These are phyloP conservation scores for Penicillium sp. DNA, from an alignment of 2,329 filamentous ascomycete species.

Conservation along the genomic window DNA sequence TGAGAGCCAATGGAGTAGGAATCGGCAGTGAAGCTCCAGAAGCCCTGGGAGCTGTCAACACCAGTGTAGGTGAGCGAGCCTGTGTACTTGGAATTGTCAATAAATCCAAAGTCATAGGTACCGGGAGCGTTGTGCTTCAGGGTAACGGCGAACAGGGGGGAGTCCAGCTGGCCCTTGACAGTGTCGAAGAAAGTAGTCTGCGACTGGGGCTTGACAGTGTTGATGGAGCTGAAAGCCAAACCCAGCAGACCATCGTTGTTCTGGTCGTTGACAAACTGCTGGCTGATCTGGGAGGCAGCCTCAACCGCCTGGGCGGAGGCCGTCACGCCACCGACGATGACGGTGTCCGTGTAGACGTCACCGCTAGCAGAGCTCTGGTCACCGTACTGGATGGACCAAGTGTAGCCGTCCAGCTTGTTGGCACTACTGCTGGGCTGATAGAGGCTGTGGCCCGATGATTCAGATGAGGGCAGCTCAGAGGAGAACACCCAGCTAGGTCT, in stretches of 20 bases:
- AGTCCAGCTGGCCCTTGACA: slow-evolving; percentile 55
- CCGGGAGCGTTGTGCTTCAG: slow-evolving; percentile 59
- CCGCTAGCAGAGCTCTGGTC: slow-evolving; percentile 67
- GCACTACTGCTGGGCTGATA: slow-evolving; percentile 59
- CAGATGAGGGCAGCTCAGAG: slow-evolving; percentile 54
- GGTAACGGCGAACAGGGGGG: slow-evolving; percentile 58
- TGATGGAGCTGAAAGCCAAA: slow-evolving; percentile 62
- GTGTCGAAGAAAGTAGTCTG: slow-evolving; percentile 66
- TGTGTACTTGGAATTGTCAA: slow-evolving; percentile 62
- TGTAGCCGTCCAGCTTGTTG: slow-evolving; percentile 52
- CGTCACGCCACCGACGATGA: slow-evolving; percentile 62
- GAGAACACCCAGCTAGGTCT: slow-evolving; percentile 67
- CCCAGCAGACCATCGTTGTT: slow-evolving; percentile 64
- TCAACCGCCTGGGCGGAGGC: slow-evolving; percentile 67
- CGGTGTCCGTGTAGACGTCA: slow-evolving; percentile 67
- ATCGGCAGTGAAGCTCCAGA: slow-evolving; percentile 64
- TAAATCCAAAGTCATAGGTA: slow-evolving; percentile 62
- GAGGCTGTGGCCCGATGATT: slow-evolving; percentile 59
- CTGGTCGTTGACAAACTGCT: slow-evolving; percentile 54
- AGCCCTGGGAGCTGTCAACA: slow-evolving; percentile 62
- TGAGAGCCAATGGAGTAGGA: slow-evolving; percentile 60
- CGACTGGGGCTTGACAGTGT: slow-evolving; percentile 56
- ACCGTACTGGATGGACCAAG: slow-evolving; percentile 66
- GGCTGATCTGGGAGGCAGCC: slow-evolving; percentile 63
- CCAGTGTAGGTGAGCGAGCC: slow-evolving; percentile 60